Percentiles rank a stretch among this genome's conserved stretches.
Evolutionary conservation across 352 stramenopile species (phyloP).

Genomic region (Globisporangium spinosum): DNA sequence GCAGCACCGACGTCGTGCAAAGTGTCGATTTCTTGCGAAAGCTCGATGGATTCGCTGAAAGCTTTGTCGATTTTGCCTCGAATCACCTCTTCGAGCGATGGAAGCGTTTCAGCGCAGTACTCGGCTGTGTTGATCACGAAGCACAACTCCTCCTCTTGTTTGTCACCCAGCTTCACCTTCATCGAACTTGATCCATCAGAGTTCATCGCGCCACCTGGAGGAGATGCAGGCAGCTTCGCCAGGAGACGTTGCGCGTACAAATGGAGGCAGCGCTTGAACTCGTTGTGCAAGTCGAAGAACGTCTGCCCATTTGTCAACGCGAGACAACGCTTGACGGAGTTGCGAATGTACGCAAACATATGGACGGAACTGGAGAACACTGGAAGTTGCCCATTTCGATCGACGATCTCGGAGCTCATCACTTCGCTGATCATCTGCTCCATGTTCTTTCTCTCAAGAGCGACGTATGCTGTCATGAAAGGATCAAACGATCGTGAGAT

Average conservation of each 20-base stretch:
- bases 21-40: constrained; percentile 91
- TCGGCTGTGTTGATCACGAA: constrained; percentile 98
- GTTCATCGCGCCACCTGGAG: constrained; percentile 9
- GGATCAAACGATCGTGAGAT: constrained; percentile 95
- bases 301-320: constrained; percentile 96
- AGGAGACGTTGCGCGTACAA: constrained; percentile 79
- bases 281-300: constrained; percentile 95
- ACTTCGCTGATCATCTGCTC: constrained; percentile 89
- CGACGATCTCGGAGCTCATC: constrained; percentile 91
- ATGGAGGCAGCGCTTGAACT: constrained; percentile 88
- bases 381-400: constrained; percentile 92
- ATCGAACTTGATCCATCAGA: constrained; percentile 8
- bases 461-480: constrained; percentile 97
- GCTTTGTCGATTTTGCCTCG: constrained; percentile 92
- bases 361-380: constrained; percentile 97
- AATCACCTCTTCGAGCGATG: constrained; percentile 96
- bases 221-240: constrained; percentile 52
- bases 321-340: constrained; percentile 96
- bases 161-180: constrained; percentile 72
- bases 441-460: constrained; percentile 96
- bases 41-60: constrained; percentile 91
- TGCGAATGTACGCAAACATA: constrained; percentile 99
- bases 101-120: constrained; percentile 96
- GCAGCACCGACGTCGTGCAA: constrained; percentile 95
- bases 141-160: constrained; percentile 94